Evolutionary conservation across 2,329 filamentous ascomycete species (phyloP).

Genomic region (Colletotrichum simmondsii): DNA sequence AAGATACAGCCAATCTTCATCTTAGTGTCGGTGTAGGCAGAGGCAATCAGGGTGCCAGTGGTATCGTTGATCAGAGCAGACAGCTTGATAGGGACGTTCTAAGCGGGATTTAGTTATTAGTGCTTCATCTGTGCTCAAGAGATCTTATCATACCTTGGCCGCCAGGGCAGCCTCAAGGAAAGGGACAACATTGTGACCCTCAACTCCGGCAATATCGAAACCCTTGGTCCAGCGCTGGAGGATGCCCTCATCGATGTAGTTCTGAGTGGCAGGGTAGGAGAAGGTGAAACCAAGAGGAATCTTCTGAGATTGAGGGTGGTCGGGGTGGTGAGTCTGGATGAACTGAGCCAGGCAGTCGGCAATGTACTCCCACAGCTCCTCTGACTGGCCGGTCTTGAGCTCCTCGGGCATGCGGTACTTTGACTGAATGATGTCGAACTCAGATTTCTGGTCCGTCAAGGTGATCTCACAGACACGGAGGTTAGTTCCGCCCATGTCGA

Average conservation of each 20-base stretch:
- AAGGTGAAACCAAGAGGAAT: conserved; percentile 94
- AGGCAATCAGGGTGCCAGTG: conserved; percentile 95
- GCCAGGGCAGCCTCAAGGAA: conserved; percentile 84
- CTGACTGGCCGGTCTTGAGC: conserved; percentile 84
- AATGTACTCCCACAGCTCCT: conserved; percentile 95
- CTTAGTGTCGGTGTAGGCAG: conserved; percentile 91
- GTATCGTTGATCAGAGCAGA: conserved; percentile 97
- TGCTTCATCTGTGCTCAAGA: background rate
- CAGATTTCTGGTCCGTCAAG: conserved; percentile 85
- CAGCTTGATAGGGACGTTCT: conserved; percentile 92
- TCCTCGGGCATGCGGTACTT: conserved; percentile 96
- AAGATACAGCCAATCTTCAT: conserved; percentile 99
- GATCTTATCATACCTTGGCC: conserved; percentile 63
- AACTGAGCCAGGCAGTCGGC: conserved; percentile 93
- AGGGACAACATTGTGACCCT: conserved; percentile 89
- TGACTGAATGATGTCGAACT: conserved; percentile 94
- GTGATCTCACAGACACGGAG: conserved; percentile 94
- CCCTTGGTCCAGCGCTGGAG: conserved; percentile 98
- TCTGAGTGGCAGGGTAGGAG: conserved; percentile 92
- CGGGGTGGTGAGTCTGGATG: conserved; percentile 84
- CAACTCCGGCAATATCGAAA: conserved; percentile 92
- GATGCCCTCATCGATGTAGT: conserved; percentile 92
- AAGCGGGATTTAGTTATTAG: conserved; percentile 5
- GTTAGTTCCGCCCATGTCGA: conserved; percentile 98
- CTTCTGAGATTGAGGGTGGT: conserved; percentile 68